These are phyloP conservation scores for Cystofilobasidium capitatum DNA, from an alignment of 768 basidiomycete genomes.

Conservation along the genomic window DNA sequence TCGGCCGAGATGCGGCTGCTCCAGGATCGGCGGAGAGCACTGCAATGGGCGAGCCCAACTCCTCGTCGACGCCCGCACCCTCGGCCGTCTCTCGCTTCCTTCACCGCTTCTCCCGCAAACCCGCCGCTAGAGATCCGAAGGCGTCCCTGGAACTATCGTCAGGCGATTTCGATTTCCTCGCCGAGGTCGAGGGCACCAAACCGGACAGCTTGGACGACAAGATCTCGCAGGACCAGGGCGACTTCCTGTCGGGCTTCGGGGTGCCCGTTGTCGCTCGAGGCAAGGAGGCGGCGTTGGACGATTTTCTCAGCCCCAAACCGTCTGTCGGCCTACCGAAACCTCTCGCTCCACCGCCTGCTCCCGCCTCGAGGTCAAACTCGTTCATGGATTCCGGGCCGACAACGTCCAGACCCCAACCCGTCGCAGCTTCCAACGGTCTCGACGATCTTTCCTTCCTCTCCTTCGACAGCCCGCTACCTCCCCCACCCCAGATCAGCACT, in stretches of 20 bases:
- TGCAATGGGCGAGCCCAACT: too few relatives aligned
- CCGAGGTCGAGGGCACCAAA: conserved; percentile 7
- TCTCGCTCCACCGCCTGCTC: conserved; percentile 12
- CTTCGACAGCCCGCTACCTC: not conserved
- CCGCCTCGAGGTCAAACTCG: not conserved
- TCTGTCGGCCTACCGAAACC: conserved; percentile 5
- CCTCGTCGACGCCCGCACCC: not conserved
- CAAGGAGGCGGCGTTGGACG: not conserved
- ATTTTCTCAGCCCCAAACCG: conserved; percentile 3
- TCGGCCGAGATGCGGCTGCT: not conserved
- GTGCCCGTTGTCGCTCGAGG: not conserved
- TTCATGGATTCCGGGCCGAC: not conserved
- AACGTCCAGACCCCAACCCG: not conserved
- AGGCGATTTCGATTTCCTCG: conserved; percentile 21
- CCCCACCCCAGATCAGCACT: not conserved
- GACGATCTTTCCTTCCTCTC: conserved; percentile 12
- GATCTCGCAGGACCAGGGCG: conserved; percentile 10
- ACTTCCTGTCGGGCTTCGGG: not conserved
- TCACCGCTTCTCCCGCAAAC: conserved; percentile 17
- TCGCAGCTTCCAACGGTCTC: not conserved
- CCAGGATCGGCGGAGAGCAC: not conserved
- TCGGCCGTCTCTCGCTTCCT: conserved; percentile 22
- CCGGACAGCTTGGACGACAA: not conserved
- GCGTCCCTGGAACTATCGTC: conserved; percentile 8
- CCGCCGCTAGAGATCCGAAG: conserved; percentile 1